Evolutionary conservation across 2,329 filamentous ascomycete genomes (phyloP), one percentile per base, ranked within the genome.

Genomic region (Penicillium nordicum): DNA sequence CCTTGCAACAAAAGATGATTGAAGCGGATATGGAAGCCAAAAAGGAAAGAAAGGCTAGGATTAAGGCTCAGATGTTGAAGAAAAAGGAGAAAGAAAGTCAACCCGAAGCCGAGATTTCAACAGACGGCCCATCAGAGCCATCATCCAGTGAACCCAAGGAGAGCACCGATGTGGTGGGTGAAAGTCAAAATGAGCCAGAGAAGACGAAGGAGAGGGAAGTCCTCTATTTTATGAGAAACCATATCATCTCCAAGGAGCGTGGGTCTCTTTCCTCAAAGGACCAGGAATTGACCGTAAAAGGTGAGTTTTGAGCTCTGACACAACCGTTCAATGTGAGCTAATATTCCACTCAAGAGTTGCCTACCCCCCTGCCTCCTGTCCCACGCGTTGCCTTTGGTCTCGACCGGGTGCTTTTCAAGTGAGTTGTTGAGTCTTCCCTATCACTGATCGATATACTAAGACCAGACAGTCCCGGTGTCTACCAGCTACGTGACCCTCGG

Each of bases 381-480:
- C 89, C 91, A 1, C 75, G 75, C 27, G 78, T 96, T 2, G 79
- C 84, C 2, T 88, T 94, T 69, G 88, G 89, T 7, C 79, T 97
- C 32, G 90, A 96, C 59, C 83, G 92, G 55, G 93, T 95, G n/a
- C 78, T 99, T 3, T 99, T 99, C 81, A 99, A 97, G 73, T 82
- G 76, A 62, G 80, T 55, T 18, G 4, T 30, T 57, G 34, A 45
- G 6, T 29, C 5, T 27, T 18, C 27, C 32, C 32, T 40, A 11
- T 32, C 30, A 11, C 34, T 29, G 8, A 21, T 43, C 21, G 11
- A 9, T 30, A 29, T 42, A 36, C 48, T 63, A 61, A 58, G 29
- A 38, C 36, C 32, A 58, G 62, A 30, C 46, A 81, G 78, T 67
- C 88, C 88, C 2, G 92, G 94, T 23, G 90, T 97, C 37, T 96